These are phyloP conservation scores for Danielia reshetovae DNA, from an alignment of 805 yeast genomes.

Conservation along the genomic window DNA sequence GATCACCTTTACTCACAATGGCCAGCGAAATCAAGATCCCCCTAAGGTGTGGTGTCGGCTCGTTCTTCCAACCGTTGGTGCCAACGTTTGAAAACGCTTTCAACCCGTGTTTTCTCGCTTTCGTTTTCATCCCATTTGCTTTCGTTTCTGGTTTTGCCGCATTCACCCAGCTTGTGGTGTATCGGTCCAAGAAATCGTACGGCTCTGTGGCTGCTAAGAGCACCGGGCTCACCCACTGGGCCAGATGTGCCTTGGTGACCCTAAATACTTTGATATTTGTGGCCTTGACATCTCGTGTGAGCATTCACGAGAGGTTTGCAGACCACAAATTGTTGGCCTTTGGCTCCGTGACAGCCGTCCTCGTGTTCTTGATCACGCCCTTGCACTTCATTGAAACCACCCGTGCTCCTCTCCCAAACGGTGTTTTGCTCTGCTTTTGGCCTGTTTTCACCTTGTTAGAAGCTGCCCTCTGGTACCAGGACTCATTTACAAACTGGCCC, in stretches of 20 bases:
- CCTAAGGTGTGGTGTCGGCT: constrained; percentile 17
- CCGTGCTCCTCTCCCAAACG: constrained; percentile 33
- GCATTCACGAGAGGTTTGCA: constrained; percentile 22
- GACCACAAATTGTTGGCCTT: constrained; percentile 19
- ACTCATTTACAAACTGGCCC: constrained; percentile 22
- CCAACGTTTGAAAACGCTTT: constrained; percentile 28
- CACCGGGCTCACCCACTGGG: constrained; percentile 23
- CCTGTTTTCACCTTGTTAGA: constrained; percentile 17
- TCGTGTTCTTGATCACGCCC: constrained; percentile 31
- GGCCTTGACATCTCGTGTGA: constrained; percentile 13
- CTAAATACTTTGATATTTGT: constrained; percentile 14
- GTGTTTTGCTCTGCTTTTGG: constrained; percentile 42
- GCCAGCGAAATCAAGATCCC: constrained; percentile 6
- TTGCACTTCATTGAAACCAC: constrained; percentile 43
- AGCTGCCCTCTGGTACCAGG: constrained; percentile 22
- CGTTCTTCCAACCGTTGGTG: constrained; percentile 19
- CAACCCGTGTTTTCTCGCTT: constrained; percentile 31
- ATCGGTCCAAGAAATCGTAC: constrained; percentile 2
- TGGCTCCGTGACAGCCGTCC: neutral
- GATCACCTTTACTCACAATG: neutral
- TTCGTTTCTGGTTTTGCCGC: constrained; percentile 5
- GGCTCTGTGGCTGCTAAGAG: constrained; percentile 20
- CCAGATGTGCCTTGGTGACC: constrained; percentile 18
- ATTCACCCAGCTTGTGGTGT: constrained; percentile 1
- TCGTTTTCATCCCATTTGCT: constrained; percentile 10